Evolutionary conservation across 108 stramenopile species (phyloP).

Genomic region (Asterionellopsis glacialis): DNA sequence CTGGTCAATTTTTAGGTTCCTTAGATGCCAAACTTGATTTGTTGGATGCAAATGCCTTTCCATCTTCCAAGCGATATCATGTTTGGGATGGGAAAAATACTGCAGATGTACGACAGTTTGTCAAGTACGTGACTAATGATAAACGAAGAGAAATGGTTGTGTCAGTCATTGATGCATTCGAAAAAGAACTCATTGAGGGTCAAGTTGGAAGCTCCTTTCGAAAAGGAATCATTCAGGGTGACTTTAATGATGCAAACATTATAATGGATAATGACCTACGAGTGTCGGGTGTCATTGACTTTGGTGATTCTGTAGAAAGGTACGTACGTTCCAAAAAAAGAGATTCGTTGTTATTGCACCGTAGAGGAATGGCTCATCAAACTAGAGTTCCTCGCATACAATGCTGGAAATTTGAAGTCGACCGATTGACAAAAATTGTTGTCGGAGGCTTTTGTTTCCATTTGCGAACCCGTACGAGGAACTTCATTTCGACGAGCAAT

Average conservation of each 20-base stretch:
- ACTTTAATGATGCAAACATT: conserved; percentile 90
- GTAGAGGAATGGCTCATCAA: conserved; percentile 29
- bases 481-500: conserved; percentile 89
- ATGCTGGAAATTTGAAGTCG: conserved; percentile 46
- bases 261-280: conserved; percentile 47
- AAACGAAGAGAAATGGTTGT: conserved; percentile 42
- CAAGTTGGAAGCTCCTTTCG: conserved; percentile 38
- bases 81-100: conserved; percentile 83
- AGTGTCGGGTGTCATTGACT: conserved; percentile 84
- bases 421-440: conserved; percentile 74
- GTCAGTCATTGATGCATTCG: conserved; percentile 64
- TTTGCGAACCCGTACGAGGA: conserved; percentile 36
- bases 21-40: conserved; percentile 52
- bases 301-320: conserved; percentile 86
- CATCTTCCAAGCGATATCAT: conserved; percentile 60
- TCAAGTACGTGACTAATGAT: conserved; percentile 50
- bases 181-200: conserved; percentile 46
- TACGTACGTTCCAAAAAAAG: conserved; percentile 40
- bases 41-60: conserved; percentile 4
- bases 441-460: conserved; percentile 70
- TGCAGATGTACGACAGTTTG: conserved; percentile 49
- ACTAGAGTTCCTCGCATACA: conserved; percentile 76
- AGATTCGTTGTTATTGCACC: conserved; percentile 5
- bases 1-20: conserved; percentile 70
- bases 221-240: conserved; percentile 52